phyloP scores from a whole-genome alignment of 164 flowering plant species.

The Macadamia integrifolia region DNA sequence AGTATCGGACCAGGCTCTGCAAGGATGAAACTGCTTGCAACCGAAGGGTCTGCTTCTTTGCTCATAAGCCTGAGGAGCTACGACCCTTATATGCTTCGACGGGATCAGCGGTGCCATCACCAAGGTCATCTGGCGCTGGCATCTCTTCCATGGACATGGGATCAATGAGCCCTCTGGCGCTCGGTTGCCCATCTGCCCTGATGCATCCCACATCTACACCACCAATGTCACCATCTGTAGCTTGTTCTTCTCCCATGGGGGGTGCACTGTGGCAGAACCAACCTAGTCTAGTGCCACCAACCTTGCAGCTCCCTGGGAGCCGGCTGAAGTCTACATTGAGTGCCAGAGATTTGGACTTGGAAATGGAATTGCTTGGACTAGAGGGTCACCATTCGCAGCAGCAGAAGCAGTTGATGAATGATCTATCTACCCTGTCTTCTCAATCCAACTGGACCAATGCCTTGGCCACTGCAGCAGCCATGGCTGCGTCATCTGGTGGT shows the following conservation, averaged over 20 bases:
- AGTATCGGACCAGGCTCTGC: constrained; percentile 81
- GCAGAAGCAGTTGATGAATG: constrained; percentile 57
- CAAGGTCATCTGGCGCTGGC: constrained; percentile 36
- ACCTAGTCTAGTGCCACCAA: constrained; percentile 50
- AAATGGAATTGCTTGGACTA: constrained; percentile 59
- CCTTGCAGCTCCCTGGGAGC: constrained; percentile 79
- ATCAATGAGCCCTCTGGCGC: constrained; percentile 41
- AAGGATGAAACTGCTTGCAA: constrained; percentile 83
- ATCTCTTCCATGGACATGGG: constrained; percentile 35
- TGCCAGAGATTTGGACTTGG: constrained; percentile 74
- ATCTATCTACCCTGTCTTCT: constrained; percentile 49
- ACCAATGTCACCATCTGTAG: constrained; percentile 60
- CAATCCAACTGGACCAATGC: constrained; percentile 36
- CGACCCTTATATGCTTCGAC: constrained; percentile 88
- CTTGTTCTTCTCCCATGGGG: constrained; percentile 48
- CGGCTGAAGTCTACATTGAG: constrained; percentile 53
- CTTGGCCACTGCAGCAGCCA: constrained; percentile 19
- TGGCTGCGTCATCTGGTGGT: constrained; percentile 16
- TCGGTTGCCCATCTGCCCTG: constrained; percentile 36
- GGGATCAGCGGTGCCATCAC: constrained; percentile 83
- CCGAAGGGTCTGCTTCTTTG: constrained; percentile 88
- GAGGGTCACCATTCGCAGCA: constrained; percentile 37
- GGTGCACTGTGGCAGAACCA: constrained; percentile 59
- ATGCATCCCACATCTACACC: constrained; percentile 50
- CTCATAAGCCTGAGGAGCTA: constrained; percentile 75